Evolutionary conservation across 805 yeast species (phyloP).

Genomic region (Ogataea ganodermae): DNA sequence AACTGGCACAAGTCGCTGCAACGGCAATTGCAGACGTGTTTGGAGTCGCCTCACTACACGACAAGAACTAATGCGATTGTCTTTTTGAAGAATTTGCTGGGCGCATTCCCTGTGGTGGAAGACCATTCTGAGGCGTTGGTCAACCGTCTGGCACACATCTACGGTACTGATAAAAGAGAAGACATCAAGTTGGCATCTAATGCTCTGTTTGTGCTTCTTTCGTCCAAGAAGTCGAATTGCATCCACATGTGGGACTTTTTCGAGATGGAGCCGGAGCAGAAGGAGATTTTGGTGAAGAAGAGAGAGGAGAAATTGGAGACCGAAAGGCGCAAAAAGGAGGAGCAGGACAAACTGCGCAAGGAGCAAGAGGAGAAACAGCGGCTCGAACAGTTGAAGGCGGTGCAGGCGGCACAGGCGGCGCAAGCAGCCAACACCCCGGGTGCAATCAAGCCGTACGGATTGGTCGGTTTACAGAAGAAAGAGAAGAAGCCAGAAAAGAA

Average conservation of each 20-base stretch:
- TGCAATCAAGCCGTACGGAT: conserved; percentile 32
- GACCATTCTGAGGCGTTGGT: conserved; percentile 61
- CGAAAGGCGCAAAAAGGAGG: conserved; percentile 25
- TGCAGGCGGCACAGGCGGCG: background rate
- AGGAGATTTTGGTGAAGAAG: conserved; percentile 30
- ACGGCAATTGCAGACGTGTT: conserved; percentile 42
- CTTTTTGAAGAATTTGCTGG: conserved; percentile 61
- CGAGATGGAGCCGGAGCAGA: conserved; percentile 47
- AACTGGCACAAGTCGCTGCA: conserved; percentile 58
- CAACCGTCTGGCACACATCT: conserved; percentile 48
- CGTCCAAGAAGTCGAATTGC: conserved; percentile 54
- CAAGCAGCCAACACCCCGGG: conserved; percentile 12
- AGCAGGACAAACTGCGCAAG: conserved; percentile 17
- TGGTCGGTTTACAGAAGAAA: conserved; percentile 29
- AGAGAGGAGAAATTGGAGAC: conserved; percentile 20
- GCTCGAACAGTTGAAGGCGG: conserved; percentile 14
- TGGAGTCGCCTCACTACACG: conserved; percentile 64
- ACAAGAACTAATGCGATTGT: conserved; percentile 79
- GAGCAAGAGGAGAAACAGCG: conserved; percentile 19
- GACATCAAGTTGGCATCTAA: conserved; percentile 78
- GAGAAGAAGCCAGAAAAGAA: conserved; percentile 10
- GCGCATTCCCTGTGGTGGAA: conserved; percentile 66
- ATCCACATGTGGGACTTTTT: conserved; percentile 59
- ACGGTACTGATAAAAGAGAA: conserved; percentile 62
- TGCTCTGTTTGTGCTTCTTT: conserved; percentile 68